These are phyloP conservation scores for Fraxinus albicans DNA, from an alignment of 305 asterid species.

Conservation along the genomic window DNA sequence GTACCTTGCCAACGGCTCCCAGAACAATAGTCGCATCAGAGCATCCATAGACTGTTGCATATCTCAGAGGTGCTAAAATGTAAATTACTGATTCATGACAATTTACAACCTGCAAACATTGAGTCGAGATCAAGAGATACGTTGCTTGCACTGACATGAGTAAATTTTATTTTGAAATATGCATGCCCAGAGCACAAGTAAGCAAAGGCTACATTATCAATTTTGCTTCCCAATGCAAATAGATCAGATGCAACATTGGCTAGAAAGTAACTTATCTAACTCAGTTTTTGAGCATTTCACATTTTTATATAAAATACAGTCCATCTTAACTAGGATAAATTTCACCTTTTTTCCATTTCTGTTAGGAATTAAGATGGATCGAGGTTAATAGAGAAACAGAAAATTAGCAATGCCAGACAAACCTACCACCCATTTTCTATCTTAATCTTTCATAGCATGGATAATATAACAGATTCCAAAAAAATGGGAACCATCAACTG, in stretches of 20 bases:
- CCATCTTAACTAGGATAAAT: neutral
- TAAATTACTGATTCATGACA: slow-evolving; percentile 97
- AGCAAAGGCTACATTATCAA: slow-evolving; percentile 5
- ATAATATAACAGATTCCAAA: neutral
- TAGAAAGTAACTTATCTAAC: neutral
- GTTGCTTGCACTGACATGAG: neutral
- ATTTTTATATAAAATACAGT: neutral
- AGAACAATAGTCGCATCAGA: slow-evolving; percentile 96
- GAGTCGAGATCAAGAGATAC: slow-evolving; percentile 19
- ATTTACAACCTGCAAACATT: slow-evolving; percentile 69
- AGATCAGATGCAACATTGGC: neutral
- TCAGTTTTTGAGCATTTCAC: neutral
- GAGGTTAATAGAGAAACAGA: neutral
- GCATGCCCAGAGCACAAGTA: neutral
- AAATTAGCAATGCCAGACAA: neutral
- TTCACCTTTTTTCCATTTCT: neutral
- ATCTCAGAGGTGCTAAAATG: slow-evolving; percentile 84
- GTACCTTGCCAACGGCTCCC: slow-evolving; percentile 99
- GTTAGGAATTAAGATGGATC: neutral
- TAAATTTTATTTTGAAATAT: neutral
- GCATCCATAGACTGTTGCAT: slow-evolving; percentile 94
- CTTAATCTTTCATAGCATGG: neutral
- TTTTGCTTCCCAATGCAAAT: neutral
- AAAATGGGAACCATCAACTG: neutral
- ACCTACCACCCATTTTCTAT: neutral